These are phyloP conservation scores for Bromus sterilis DNA, from an alignment of 176 grass and related monocot genomes.

Conservation along the genomic window DNA sequence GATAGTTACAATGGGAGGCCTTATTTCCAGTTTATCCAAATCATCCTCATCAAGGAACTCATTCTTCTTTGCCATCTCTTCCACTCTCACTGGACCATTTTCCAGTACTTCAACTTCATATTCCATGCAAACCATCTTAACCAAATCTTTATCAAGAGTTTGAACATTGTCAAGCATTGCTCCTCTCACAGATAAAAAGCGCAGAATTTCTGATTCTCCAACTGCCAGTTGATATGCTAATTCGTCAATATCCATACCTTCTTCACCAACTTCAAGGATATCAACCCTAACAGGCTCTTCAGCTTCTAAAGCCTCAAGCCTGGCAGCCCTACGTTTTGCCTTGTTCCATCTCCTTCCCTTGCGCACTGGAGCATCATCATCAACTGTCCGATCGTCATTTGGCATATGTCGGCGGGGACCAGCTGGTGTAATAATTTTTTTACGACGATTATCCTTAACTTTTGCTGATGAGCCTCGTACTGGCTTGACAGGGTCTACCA, in stretches of 20 bases:
- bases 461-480: conserved; percentile 46
- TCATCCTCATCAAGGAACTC: conserved; percentile 89
- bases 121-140: conserved; percentile 95
- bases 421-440: conserved; percentile 32
- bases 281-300: conserved; percentile 85
- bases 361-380: conserved; percentile 52
- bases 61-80: conserved; percentile 95
- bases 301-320: conserved; percentile 61
- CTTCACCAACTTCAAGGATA: conserved; percentile 92
- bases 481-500: conserved; percentile 56
- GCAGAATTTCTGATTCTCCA: conserved; percentile 59
- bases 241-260: conserved; percentile 76
- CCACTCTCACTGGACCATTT: conserved; percentile 56
- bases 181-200: conserved; percentile 53
- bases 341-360: conserved; percentile 86
- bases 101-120: conserved; percentile 95
- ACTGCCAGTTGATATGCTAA: conserved; percentile 80
- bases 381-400: conserved; percentile 33
- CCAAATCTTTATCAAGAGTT: conserved; percentile 76
- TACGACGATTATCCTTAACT: conserved; percentile 60
- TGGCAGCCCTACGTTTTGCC: conserved; percentile 69
- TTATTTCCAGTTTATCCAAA: conserved; percentile 71
- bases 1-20: conserved; percentile 94
- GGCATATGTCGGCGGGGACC: conserved; percentile 30
- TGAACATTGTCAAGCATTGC: conserved; percentile 55